phyloP scores from a whole-genome alignment of 345 rosid genomes.

The Psidium guajava region DNA sequence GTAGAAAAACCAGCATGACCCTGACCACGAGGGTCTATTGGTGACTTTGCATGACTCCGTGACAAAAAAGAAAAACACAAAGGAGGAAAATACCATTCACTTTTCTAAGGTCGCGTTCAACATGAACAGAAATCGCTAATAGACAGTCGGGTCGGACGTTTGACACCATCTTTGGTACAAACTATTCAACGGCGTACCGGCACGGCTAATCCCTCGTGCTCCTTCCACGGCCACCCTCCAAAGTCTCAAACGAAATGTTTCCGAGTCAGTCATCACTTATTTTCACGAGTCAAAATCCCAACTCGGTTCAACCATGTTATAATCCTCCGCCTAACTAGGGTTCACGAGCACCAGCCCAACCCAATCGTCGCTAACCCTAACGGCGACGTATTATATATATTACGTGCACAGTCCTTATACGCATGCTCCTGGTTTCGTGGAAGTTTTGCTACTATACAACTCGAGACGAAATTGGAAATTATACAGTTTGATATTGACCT shows the following conservation, averaged over 20 bases:
- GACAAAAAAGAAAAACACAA: not conserved
- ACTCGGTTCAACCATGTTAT: not conserved
- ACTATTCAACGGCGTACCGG: not conserved
- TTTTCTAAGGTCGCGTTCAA: not conserved
- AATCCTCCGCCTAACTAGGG: not conserved
- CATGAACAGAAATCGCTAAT: not conserved
- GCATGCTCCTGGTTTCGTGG: not conserved
- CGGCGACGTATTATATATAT: not conserved
- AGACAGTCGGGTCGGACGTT: not conserved
- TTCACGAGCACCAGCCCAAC: not conserved
- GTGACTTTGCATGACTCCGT: not conserved
- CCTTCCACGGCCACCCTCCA: not conserved
- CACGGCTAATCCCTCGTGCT: not conserved
- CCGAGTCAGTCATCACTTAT: not conserved
- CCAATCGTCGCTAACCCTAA: not conserved
- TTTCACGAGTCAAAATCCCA: not conserved
- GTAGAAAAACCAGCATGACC: not conserved
- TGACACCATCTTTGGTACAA: not conserved
- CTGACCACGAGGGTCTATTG: not conserved
- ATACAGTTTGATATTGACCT: not conserved
- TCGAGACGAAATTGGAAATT: not conserved
- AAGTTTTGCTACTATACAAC: not conserved
- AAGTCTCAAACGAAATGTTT: not conserved
- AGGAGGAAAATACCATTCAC: not conserved
- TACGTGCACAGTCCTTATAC: not conserved